Evolutionary conservation across 2,329 filamentous ascomycete genomes (phyloP), one percentile per base, ranked within the genome.

Genomic region (Dryadomyces quercus-mongolicae): DNA sequence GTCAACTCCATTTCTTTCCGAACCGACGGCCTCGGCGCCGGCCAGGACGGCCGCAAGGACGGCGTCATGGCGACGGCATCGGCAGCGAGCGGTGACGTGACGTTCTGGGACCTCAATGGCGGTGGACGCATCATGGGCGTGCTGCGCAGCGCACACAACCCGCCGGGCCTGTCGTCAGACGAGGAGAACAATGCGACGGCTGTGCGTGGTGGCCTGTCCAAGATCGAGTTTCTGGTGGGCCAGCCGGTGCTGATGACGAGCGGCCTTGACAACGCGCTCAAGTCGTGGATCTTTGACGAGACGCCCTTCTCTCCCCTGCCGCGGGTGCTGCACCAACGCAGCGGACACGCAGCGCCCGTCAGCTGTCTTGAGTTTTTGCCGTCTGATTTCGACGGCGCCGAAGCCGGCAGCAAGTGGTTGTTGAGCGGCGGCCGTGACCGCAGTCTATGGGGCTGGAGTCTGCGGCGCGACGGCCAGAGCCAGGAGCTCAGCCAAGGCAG

Each of bases 271-370:
- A 98, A 98, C 69, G 88, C 91, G 10, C 73, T 98, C 56, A 94
- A 92, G 66, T 91, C 90, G 5, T 96, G 92, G 92, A 93, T 97
- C 57, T 95, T 96, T 62, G 92, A 97, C 63, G 85, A 94, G 66
- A 85, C 84, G 0, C 91, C 92, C 0, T 95, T 95, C 66, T 93
- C 88, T 0, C 84, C 91, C 0, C 77, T 91, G 12, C 93, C 93
- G 2, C 81, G 92, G 18, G 85, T 89, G 25, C 73, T 98, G 34
- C 93, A 98, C 68, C 81, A 82, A 3, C 80, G 93, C 60, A 90
- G 87, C 60, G 93, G 93, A 2, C 93, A 98, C 66, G 88, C 91
- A 10, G 90, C 86, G 2, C 85, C 91, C 0, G 82, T 97, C 53
- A 91, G 84, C 38, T 85, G 81, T 52, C 76, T 98, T 34, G 78